Evolutionary conservation across 2,329 filamentous ascomycete genomes (phyloP), one percentile per base, ranked within the genome.

Genomic region (Monosporascus cannonballus): DNA sequence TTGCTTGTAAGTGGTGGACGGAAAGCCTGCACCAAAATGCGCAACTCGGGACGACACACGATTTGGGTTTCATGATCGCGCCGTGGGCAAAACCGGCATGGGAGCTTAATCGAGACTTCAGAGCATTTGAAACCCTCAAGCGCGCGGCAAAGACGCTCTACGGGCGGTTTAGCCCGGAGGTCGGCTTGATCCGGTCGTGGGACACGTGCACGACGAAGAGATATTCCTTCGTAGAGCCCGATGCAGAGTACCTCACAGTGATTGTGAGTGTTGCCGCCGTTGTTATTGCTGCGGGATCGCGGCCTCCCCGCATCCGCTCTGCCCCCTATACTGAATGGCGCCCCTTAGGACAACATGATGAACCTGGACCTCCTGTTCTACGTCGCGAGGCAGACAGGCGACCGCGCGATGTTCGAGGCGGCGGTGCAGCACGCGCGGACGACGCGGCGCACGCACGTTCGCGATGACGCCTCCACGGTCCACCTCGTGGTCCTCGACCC

Each of bases 401-500:
- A 70, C 46, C 47, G 47, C 1, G 52, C 48, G 0, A 66, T 75
- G 51, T 64, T 61, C 41, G 56, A 68, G 15, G 65, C 69, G 3
- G 73, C 73, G 0, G 64, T 68, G 0, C 52, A 55, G 1, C 76
- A 78, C 56, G 74, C 75, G 0, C 59, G 61, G 1, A 73, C 69
- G 0, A 69, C 73, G 0, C 65, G 68, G 39, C 62, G 61, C n/a
- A 64, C 70, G 5, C 73, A 76, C 52, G 61, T 77, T 20, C 67
- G 71, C 1, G 48, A 49, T 3, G 71, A 75, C 52, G 60, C 53
- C 11, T 72, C 70, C 2, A 72, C 69, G 1, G 63, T 56, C 27
- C 76, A 79, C 52, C 67, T 78, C 1, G 72, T 76, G n/a, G 70
- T 75, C 50, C 76, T 79, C 49, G 68, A 76, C 24, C 69, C 71